These are phyloP conservation scores for Yueomyces sp. DNA, from an alignment of 1,139 yeast genomes.

Conservation along the genomic window DNA sequence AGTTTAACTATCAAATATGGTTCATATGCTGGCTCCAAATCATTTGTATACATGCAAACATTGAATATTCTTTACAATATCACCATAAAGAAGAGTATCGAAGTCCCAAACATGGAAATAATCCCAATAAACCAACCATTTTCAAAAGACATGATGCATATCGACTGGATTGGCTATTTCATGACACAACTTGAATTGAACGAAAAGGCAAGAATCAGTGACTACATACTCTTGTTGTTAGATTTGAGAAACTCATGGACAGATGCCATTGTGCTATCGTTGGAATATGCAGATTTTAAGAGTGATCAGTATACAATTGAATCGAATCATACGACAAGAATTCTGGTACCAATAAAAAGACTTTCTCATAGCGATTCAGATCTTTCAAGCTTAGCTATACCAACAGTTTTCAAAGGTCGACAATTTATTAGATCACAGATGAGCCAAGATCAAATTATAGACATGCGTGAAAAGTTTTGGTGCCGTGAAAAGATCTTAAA, in stretches of 20 bases:
- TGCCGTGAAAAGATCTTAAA: conserved; percentile 52
- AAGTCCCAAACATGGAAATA: conserved; percentile 20
- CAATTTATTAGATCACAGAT: conserved; percentile 59
- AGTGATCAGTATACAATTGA: conserved; percentile 18
- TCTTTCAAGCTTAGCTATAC: conserved; percentile 44
- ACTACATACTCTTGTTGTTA: conserved; percentile 16
- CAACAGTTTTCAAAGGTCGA: conserved; percentile 55
- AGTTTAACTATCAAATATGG: conserved; percentile 22
- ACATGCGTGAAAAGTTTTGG: conserved; percentile 66
- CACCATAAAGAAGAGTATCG: conserved; percentile 24
- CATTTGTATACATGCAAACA: conserved; percentile 18
- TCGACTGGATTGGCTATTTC: conserved; percentile 15
- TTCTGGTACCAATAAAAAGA: conserved; percentile 58
- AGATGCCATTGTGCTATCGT: conserved; percentile 12
- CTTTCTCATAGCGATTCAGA: conserved; percentile 24
- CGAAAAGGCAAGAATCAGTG: conserved; percentile 6
- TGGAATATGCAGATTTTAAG: conserved; percentile 16
- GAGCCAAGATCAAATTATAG: conserved; percentile 37
- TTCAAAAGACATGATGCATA: conserved; percentile 4
- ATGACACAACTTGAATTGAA: conserved; percentile 4
- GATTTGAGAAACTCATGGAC: conserved; percentile 24
- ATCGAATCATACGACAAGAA: conserved; percentile 37
- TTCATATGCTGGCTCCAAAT: conserved; percentile 8
- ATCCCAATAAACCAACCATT: conserved; percentile 16
- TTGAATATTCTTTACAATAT: conserved; percentile 23